Evolutionary conservation across 2,329 filamentous ascomycete species (phyloP), one percentile per base, ranked within the genome.

Genomic region (Cladosporium sphaerospermum): DNA sequence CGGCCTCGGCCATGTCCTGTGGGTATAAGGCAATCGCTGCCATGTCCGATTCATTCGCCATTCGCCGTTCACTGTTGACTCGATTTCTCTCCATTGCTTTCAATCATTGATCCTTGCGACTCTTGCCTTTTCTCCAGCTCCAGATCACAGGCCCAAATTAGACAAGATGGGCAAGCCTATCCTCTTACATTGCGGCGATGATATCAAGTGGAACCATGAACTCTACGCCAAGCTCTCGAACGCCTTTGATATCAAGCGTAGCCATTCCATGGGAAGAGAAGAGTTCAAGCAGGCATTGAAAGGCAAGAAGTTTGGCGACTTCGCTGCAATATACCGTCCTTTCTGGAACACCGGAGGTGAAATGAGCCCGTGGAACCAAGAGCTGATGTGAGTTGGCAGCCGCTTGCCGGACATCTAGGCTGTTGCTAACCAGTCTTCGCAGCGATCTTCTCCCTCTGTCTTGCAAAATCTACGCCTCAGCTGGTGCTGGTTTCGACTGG

Each of bases 271-370:
- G 59, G 56, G 59, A 3, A 61, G 73, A 7, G 66, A 65, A 5
- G 70, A 71, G 6, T 75, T 75, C 60, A 73, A 68, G 40, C 36
- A 59, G 7, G 71, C 71, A 2, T 50, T 75, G 33, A 61, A 64
- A 54, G 63, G 67, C 37, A 67, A 63, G 51, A 64, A 56, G 51
- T 75, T 71, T 62, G 73, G 73, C 2, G 64, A 74, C 52, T 75
- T 75, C 43, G 67, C 70, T 10, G 73, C 65, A 45, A 76, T 73
- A 44, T 80, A 81, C 58, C 71, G 81, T 2, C 81, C 81, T 0
- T 83, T 82, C 64, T 85, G 81, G 80, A 78, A 80, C 54, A 83
- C 81, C 0, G 82, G 82, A 1, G 80, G 79, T 3, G 82, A 85
- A 59, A 84, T 85, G 80, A 81, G 80, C 1, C 76, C 76, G 18